These are phyloP conservation scores for Xylaria arbuscula DNA, from an alignment of 2,329 filamentous ascomycete species.

Conservation along the genomic window DNA sequence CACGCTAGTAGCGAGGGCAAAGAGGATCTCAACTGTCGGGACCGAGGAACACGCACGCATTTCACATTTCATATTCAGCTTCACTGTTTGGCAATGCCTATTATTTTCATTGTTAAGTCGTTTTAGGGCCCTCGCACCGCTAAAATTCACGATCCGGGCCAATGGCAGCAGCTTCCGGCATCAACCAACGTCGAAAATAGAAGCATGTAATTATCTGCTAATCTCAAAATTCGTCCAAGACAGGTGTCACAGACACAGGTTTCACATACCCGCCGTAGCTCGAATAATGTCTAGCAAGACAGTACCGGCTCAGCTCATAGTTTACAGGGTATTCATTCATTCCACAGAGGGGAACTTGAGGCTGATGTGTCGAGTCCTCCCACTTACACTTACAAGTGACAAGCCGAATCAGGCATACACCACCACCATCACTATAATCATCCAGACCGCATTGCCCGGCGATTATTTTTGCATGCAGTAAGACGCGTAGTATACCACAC, in stretches of 20 bases:
- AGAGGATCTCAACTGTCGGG: constrained; percentile 17
- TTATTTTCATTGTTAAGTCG: neutral
- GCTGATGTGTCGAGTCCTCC: constrained; percentile 11
- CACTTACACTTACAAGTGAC: neutral
- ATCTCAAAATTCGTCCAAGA: neutral
- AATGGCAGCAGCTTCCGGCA: neutral
- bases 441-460: constrained; percentile 5
- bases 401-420: neutral
- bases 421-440: neutral
- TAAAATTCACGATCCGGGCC: neutral
- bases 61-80: constrained; percentile 2
- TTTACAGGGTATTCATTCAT: neutral
- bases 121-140: neutral
- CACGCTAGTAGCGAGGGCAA: constrained; percentile 4
- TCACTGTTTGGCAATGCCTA: constrained; percentile 4
- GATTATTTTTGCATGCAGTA: neutral
- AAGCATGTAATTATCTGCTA: neutral
- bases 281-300: no score
- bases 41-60: constrained; percentile 18
- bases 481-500: constrained; percentile 16
- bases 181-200: neutral
- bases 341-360: neutral
- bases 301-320: no score
- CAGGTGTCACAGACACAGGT: neutral
- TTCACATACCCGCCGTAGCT: neutral